Evolutionary conservation across 768 basidiomycete species (phyloP).

Genomic region (Hericium rajendrae): DNA sequence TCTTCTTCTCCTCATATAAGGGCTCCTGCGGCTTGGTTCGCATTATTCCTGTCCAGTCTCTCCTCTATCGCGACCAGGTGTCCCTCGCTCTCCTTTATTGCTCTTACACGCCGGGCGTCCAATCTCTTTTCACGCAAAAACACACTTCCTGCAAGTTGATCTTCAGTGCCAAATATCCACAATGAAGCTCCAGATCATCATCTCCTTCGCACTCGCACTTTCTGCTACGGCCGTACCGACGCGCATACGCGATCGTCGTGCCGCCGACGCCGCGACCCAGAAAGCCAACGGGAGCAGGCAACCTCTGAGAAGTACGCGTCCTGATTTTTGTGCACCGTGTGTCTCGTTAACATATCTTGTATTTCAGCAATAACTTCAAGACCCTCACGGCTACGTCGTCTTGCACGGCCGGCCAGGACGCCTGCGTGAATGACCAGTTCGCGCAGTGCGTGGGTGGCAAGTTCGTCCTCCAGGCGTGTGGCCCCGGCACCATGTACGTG

Average conservation of each 20-base stretch:
- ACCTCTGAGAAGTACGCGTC: slow-evolving; percentile 19
- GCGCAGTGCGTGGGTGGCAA: slow-evolving; percentile 47
- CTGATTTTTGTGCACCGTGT: slow-evolving; percentile 1
- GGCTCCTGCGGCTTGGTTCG: not conserved
- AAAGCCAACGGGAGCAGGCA: slow-evolving; percentile 22
- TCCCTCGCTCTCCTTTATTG: not conserved
- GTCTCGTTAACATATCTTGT: slow-evolving; percentile 2
- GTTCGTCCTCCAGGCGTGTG: slow-evolving; percentile 23
- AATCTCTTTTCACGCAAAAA: too few species aligned
- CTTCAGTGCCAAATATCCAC: not conserved
- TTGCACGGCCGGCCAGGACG: slow-evolving; percentile 35
- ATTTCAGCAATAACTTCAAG: slow-evolving; percentile 32
- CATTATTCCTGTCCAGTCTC: not conserved
- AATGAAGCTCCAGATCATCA: slow-evolving; percentile 1
- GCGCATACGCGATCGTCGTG: not conserved
- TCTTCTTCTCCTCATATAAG: not conserved
- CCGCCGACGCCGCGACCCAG: not conserved
- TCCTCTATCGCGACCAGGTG: slow-evolving; percentile 4
- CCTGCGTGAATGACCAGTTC: slow-evolving; percentile 40
- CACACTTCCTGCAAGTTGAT: not conserved
- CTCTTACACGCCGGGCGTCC: not conserved
- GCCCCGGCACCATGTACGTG: slow-evolving; percentile 14
- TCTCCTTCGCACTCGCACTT: slow-evolving; percentile 20
- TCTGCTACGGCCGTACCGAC: slow-evolving; percentile 7
- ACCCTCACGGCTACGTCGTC: slow-evolving; percentile 33